These are phyloP conservation scores for Arthroderma sp. DNA, from an alignment of 2,329 filamentous ascomycete species.

Conservation along the genomic window DNA sequence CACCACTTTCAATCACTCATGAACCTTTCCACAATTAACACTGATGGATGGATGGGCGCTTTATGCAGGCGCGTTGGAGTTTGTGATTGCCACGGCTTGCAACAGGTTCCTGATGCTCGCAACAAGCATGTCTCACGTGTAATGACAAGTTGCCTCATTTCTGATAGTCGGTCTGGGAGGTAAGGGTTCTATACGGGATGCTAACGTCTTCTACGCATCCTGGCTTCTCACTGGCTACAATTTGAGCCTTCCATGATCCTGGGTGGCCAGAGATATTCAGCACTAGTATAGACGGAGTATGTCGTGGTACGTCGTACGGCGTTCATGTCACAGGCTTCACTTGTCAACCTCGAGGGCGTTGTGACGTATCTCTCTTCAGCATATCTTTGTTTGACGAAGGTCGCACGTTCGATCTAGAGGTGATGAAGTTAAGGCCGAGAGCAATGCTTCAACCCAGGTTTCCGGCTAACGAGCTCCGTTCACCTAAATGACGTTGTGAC, in stretches of 20 bases:
- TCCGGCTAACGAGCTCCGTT: neutral
- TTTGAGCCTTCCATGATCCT: neutral
- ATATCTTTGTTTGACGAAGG: neutral
- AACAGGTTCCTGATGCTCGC: neutral
- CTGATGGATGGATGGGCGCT: neutral
- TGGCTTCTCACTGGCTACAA: neutral
- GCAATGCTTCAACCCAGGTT: neutral
- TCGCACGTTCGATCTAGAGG: neutral
- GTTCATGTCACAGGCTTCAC: neutral
- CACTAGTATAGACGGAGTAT: neutral
- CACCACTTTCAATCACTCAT: neutral
- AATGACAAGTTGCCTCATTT: neutral
- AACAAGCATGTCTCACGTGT: neutral
- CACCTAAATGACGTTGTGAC: neutral
- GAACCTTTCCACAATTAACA: neutral
- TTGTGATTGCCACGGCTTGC: neutral
- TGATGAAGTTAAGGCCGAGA: neutral
- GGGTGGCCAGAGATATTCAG: neutral
- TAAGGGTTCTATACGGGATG: neutral
- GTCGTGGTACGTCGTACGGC: neutral
- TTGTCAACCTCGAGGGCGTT: conserved; percentile 4
- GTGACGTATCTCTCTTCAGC: neutral
- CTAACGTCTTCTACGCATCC: neutral
- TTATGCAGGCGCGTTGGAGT: neutral
- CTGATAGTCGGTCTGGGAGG: neutral